Conservation (phyloP, 768 basidiomycete genomes). For the Coprinopsis marcescibilis region DNA sequence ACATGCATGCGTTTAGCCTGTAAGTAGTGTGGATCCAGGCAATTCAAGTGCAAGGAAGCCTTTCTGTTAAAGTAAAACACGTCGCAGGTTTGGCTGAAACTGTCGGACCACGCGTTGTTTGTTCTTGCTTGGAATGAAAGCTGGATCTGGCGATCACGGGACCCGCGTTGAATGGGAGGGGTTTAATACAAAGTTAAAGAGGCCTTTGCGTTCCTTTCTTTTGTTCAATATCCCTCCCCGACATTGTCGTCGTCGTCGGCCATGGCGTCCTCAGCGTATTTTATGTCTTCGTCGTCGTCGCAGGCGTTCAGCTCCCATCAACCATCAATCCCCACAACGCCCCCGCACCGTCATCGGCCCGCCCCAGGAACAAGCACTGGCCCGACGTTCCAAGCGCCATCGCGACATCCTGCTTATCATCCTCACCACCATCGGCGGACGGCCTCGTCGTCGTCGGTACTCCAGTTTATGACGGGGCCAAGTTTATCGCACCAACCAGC, state of each 20-base stretch:
- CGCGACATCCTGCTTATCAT: slow-evolving; percentile 12
- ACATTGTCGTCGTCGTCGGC: slow-evolving; percentile 1
- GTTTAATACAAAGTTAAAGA: neutral
- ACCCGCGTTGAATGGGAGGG: neutral
- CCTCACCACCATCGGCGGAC: slow-evolving; percentile 14
- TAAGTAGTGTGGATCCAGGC: no score
- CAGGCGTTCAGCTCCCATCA: slow-evolving; percentile 1
- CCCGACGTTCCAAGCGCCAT: slow-evolving; percentile 19
- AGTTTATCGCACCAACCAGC: slow-evolving; percentile 11
- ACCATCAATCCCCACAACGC: neutral
- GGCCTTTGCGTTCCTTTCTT: neutral
- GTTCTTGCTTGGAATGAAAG: neutral
- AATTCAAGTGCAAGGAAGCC: no score
- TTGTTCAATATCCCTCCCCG: neutral
- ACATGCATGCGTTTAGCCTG: no score
- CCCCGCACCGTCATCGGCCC: slow-evolving; percentile 12
- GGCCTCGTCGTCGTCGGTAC: slow-evolving; percentile 11
- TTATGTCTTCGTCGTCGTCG: slow-evolving; percentile 7
- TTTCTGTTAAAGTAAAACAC: no score
- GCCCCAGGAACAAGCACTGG: slow-evolving; percentile 17
- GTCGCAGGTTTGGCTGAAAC: neutral
- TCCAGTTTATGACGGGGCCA: no score
- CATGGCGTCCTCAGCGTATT: neutral
- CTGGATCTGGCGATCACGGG: no score
- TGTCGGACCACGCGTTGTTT: slow-evolving; percentile 4